phyloP scores from a whole-genome alignment of 768 basidiomycete genomes.

The Xanthoconium stramineum region DNA sequence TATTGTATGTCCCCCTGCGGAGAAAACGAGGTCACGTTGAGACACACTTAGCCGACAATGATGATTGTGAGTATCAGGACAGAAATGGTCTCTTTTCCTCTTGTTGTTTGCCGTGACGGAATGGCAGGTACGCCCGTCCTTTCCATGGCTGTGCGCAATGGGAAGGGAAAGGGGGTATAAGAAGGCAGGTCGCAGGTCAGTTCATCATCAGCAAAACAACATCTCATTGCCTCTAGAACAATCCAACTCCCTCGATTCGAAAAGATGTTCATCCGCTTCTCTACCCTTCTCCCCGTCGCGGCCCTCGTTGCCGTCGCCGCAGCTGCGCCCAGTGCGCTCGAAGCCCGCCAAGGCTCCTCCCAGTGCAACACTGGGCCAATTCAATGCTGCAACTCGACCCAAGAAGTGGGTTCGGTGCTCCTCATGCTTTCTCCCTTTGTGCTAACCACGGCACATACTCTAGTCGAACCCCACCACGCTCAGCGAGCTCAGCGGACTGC shows the following conservation, averaged over 20 bases:
- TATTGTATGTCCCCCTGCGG: neutral
- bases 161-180: constrained; percentile 6
- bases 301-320: constrained; percentile 5
- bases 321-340: too few relatives aligned
- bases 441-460: neutral
- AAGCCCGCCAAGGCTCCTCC: too few relatives aligned
- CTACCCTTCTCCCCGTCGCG: constrained; percentile 6
- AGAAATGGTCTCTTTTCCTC: neutral
- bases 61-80: too few relatives aligned
- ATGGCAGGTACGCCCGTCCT: neutral
- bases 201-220: neutral
- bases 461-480: neutral
- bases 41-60: too few relatives aligned
- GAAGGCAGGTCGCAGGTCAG: neutral
- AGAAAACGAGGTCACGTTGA: neutral
- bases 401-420: neutral
- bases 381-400: constrained; percentile 6
- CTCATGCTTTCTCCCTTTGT: neutral
- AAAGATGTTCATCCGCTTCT: constrained; percentile 9
- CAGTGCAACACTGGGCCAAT: too few relatives aligned
- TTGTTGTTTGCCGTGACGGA: neutral
- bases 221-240: neutral
- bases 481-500: neutral
- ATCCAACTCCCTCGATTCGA: neutral
- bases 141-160: neutral